phyloP scores from a whole-genome alignment of 192 early-diverging fungal genomes.

The Chytriomyces sp. region DNA sequence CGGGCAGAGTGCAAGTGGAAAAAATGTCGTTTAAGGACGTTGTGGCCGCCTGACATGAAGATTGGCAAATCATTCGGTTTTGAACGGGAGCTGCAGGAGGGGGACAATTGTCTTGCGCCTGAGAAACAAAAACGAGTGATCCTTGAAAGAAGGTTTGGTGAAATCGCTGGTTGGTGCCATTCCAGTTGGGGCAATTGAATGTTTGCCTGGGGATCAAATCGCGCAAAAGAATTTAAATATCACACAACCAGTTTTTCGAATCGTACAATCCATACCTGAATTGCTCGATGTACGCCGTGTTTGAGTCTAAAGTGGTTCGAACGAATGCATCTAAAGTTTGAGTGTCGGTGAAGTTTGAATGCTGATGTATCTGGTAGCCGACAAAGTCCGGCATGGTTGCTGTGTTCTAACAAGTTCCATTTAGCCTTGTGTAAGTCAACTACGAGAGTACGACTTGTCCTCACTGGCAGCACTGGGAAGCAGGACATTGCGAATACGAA shows the following conservation, averaged over 20 bases:
- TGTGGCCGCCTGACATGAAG: not conserved
- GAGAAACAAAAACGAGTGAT: not conserved
- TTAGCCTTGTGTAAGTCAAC: no score
- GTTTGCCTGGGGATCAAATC: not conserved
- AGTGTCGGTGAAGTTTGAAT: not conserved
- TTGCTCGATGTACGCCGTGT: not conserved
- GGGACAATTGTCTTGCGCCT: not conserved
- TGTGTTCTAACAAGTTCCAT: no score
- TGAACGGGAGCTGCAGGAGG: not conserved
- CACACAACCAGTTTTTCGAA: not conserved
- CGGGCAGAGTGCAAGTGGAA: not conserved
- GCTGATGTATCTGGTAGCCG: not conserved
- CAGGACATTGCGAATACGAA: no score
- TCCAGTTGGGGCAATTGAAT: not conserved
- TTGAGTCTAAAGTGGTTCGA: not conserved
- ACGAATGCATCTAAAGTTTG: not conserved
- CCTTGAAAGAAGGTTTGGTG: not conserved
- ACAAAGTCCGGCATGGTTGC: conserved; percentile 2
- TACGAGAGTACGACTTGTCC: no score
- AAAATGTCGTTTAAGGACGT: not conserved
- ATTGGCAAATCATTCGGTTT: not conserved
- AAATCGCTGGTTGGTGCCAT: not conserved
- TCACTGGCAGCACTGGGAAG: no score
- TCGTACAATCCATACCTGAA: not conserved
- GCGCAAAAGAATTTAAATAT: no score